Evolutionary conservation across 352 stramenopile genomes (phyloP), one percentile per base, ranked within the genome.

Genomic region (Labyrinthula sp.): DNA sequence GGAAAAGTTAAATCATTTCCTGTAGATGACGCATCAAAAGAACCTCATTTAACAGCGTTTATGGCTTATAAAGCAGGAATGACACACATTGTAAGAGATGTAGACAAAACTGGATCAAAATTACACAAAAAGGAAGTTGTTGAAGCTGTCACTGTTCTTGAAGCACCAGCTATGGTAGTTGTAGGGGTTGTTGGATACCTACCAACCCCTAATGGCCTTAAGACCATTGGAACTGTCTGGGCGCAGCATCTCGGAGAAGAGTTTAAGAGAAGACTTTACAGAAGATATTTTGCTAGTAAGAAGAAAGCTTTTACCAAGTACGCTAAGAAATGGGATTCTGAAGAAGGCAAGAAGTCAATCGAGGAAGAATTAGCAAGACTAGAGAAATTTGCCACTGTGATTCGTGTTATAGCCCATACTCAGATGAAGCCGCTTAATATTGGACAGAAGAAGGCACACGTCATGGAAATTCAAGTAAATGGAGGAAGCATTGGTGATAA

Each of bases 271-370:
- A 82, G 89, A 62, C 94, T 95, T 69, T 99, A 99, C 87, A 99
- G 99, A 85, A 99, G 99, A 81, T 99, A 90, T 90, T 99, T 95
- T 74, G 25, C 33, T 35, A 39, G 40, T 63, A 99, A 99, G 87
- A 88, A 92, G 50, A 99, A 99, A 88, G 91, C 91, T 45, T 99
- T 96, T 77, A 97, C 89, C 69, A 97, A 97, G 73, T 99, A 99
- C 71, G 83, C 88, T 49, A 95, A 96, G 73, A 98, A 98, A 72
- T 95, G 94, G 77, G 72, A 82, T 48, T n/a, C n/a, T n/a, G 87
- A 87, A 29, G 69, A 77, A 30, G 67, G 63, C 33, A 73, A 72
- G 47, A 69, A 67, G 30, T 66, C 65, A 5, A 89, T 94, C 58
- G 81, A 92, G 59, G 80, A 86, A 57, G 88, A 98, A 72, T 72